Evolutionary conservation across 495 filamentous ascomycete species (phyloP), one percentile per base, ranked within the genome.

Genomic region (Podospora sp.): DNA sequence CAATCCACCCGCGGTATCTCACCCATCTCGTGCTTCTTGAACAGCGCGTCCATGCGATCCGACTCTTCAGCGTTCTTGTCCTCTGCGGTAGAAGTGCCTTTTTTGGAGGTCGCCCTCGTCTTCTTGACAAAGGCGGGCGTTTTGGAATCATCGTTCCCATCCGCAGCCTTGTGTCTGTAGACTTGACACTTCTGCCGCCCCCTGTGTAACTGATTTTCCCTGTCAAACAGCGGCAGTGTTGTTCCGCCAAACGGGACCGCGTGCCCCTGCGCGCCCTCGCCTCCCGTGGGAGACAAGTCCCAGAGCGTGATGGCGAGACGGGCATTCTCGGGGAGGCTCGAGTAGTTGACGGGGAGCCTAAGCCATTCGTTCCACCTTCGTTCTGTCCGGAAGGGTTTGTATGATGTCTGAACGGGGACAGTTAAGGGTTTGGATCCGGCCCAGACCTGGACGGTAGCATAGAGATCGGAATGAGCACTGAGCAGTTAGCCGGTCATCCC

Each of bases 11-110:
- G 86, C 2, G 91, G 89, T 16, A 99, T 94, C 71, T 98, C 94
- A 24, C 92, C 92, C 89, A 97, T 95, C 75, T 99, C 95, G 71
- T 97, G 96, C 76, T 97, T 96, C 80, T 99, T 99, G 71, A 99
- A 90, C 56, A 97, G 73, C 61, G 87, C 88, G 74, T 96, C 92
- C 51, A 97, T 82, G 18, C 94, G 83, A 66, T 95, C 91, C 52
- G 94, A 79, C 76, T 97, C 93, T 49, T 89, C 82, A 36, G 86
- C 85, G 71, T 92, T 90, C 60, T 79, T 88, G 79, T 84, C 85
- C 68, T 75, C 80, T 62, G 68, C 61, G 6, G 25, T 81, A 60
- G 60, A 78, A 68, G 22, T 66, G 79, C 82, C 80, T 50, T 85
- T 86, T 76, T 81, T 80, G 67, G 80, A 69, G 80, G 81, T 8